Evolutionary conservation across 768 basidiomycete genomes (phyloP).

Genomic region (Kwoniella pini): DNA sequence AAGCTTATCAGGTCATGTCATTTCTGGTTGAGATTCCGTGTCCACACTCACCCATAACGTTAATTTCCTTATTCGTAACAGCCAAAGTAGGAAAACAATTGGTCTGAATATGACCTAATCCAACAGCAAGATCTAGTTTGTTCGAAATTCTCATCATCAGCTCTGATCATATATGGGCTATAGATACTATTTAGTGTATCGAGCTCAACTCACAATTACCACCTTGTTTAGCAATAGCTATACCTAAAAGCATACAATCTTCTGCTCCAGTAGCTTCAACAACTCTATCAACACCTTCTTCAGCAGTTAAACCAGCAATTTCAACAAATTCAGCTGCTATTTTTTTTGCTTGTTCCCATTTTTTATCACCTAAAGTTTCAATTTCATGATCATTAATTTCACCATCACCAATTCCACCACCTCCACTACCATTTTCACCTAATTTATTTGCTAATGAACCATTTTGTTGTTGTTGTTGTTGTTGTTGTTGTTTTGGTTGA

Average conservation of each 20-base stretch:
- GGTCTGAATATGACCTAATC: constrained; percentile 45
- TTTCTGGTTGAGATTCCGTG: too few species aligned
- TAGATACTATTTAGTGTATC: not conserved
- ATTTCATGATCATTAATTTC: constrained; percentile 25
- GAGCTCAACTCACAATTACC: constrained; percentile 34
- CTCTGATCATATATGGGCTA: not conserved
- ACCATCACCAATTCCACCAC: constrained; percentile 35
- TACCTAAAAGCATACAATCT: constrained; percentile 42
- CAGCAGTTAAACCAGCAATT: constrained; percentile 35
- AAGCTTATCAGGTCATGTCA: too few species aligned
- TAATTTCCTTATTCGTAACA: constrained; percentile 50
- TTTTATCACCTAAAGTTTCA: constrained; percentile 35
- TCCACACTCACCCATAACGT: constrained; percentile 36
- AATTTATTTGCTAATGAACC: constrained; percentile 22
- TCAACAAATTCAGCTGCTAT: constrained; percentile 29
- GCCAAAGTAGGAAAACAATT: constrained; percentile 42
- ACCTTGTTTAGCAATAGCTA: constrained; percentile 49
- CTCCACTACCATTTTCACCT: constrained; percentile 19
- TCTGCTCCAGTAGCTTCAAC: constrained; percentile 46
- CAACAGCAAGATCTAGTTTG: constrained; percentile 38
- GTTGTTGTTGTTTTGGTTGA: not conserved
- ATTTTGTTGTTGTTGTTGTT: not conserved
- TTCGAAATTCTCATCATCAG: not conserved
- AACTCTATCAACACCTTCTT: constrained; percentile 49
- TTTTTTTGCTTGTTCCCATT: constrained; percentile 41